Base-by-base conservation (phyloP, 306 rosid genomes). In the Vigna hirtella region DNA sequence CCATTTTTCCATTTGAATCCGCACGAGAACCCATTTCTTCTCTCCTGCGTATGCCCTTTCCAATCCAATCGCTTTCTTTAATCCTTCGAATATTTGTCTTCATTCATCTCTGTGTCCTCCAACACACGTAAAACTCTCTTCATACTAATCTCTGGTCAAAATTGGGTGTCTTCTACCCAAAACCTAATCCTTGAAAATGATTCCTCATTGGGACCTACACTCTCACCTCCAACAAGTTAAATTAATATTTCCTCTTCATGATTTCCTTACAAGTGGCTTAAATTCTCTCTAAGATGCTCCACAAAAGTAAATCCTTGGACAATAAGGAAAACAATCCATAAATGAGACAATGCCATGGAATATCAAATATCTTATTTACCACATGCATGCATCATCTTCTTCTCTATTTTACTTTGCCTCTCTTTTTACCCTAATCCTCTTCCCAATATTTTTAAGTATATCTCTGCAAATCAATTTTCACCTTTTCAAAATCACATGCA, bases 31-130 rank as follows among this genome's bases (percentile, higher is more conserved):
- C 82, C 9, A 76, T 84, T 77, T 81, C 81, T 77, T 77, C 82
- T 81, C 76, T 72, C 77, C 18, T 52, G 43, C 57, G 55, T 55
- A 20, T 74, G 22, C 22, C 22, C 22, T 20, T 20, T 20, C 22
- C 22, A 20, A 20, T 20, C 22, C 22, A 20, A 20, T 20, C 59
- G 24, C 72, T 76, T 84, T 64, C 5, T 91, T 91, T 88, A 83
- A 85, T 90, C 85, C 87, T 87, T 76, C 81, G 91, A 91, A 91
- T 88, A 88, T 88, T 88, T 91, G 96, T 91, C 96, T 82, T 89
- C 89, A 89, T 66, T 85, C 40, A 74, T 18, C 84, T 50, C 82
- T 68, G 12, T 32, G 77, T 67, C 69, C 72, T 74, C 80, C 82
- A 80, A 79, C 70, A 55, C 80, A 69, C 78, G 66, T 68, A 28